phyloP scores from a whole-genome alignment of 2,329 filamentous ascomycete species.

The Byssothecium circinans region DNA sequence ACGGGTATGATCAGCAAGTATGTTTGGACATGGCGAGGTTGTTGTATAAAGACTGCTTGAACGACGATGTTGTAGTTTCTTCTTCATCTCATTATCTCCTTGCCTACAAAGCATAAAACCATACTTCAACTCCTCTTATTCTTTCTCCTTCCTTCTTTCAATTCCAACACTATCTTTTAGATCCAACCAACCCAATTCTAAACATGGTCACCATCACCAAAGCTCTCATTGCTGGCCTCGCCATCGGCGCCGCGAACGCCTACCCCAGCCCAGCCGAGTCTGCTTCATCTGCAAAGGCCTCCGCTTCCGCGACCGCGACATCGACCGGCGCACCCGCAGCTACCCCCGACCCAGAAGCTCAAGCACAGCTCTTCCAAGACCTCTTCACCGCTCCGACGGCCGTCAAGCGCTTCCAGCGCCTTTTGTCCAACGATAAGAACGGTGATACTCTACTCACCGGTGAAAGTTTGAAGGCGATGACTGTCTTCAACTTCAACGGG shows the following conservation, averaged over 20 bases:
- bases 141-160: constrained; percentile 20
- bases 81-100: constrained; percentile 28
- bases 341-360: constrained; percentile 15
- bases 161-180: constrained; percentile 17
- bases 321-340: constrained; percentile 13
- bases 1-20: constrained; percentile 3
- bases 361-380: constrained; percentile 30
- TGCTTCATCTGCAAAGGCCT: background rate
- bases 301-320: constrained; percentile 6
- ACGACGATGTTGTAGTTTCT: background rate
- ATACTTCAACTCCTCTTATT: constrained; percentile 24
- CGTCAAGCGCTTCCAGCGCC: constrained; percentile 43
- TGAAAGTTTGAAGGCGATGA: constrained; percentile 40
- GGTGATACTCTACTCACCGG: constrained; percentile 34
- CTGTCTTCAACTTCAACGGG: constrained; percentile 65
- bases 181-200: constrained; percentile 17
- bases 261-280: constrained; percentile 22
- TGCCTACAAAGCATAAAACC: constrained; percentile 29
- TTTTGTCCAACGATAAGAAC: constrained; percentile 28
- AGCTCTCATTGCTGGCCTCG: constrained; percentile 36
- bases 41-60: constrained; percentile 27
- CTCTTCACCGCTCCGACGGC: constrained; percentile 39
- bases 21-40: background rate
- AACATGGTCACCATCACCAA: constrained; percentile 43
- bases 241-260: constrained; percentile 34